Conservation (phyloP, 2,329 filamentous ascomycete species). For the Neofusicoccum umdonicola region DNA sequence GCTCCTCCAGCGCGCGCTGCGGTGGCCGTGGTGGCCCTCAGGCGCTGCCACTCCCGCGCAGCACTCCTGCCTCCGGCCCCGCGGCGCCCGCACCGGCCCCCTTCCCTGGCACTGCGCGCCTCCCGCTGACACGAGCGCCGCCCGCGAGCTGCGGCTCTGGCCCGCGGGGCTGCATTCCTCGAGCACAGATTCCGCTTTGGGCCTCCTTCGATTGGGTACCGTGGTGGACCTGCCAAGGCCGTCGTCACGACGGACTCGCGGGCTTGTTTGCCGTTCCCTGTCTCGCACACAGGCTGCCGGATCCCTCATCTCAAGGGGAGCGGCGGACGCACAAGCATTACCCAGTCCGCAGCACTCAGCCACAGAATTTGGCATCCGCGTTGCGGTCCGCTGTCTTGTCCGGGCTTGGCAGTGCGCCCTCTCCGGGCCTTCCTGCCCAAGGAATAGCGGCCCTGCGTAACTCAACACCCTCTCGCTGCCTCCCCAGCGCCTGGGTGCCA, state of each 20-base stretch:
- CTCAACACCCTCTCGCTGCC: conserved; percentile 1
- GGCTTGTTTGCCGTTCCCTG: neutral
- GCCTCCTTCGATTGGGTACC: neutral
- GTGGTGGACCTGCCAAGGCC: neutral
- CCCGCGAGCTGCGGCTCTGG: neutral
- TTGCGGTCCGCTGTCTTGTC: conserved; percentile 17
- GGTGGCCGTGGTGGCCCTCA: neutral
- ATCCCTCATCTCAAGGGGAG: neutral
- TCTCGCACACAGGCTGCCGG: neutral
- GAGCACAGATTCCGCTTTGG: neutral
- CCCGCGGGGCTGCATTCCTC: neutral
- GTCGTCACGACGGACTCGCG: neutral
- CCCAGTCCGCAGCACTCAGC: conserved; percentile 13
- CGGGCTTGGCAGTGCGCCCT: conserved; percentile 12
- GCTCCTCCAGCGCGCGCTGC: conserved; percentile 8
- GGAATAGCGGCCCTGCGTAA: conserved; percentile 9
- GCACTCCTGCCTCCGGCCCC: neutral
- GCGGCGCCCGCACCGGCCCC: neutral
- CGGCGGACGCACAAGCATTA: conserved; percentile 1
- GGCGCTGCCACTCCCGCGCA: neutral
- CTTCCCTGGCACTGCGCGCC: neutral
- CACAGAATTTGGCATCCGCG: conserved; percentile 17
- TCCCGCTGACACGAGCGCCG: neutral
- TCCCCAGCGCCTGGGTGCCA: neutral
- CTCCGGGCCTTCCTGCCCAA: conserved; percentile 9